Evolutionary conservation across 768 basidiomycete species (phyloP).

Genomic region (Paxillus involutus): DNA sequence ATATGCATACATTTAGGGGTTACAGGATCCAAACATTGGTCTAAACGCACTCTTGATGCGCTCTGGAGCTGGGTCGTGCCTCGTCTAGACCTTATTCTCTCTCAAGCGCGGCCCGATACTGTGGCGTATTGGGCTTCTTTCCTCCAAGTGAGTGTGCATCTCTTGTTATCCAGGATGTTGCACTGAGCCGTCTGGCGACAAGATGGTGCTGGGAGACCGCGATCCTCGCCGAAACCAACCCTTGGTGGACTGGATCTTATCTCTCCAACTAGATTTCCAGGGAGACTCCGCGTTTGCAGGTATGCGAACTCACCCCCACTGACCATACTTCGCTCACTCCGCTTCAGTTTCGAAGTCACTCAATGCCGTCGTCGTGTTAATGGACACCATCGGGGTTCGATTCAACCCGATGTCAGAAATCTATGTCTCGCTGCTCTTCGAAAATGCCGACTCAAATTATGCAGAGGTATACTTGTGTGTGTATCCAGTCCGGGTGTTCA

Average conservation of each 20-base stretch:
- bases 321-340: conserved; percentile 5
- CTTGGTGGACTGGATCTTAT: conserved; percentile 74
- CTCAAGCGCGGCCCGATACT: conserved; percentile 85
- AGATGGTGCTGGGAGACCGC: conserved; percentile 60
- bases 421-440: conserved; percentile 69
- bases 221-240: conserved; percentile 79
- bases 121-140: conserved; percentile 71
- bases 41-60: conserved; percentile 43
- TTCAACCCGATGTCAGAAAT: conserved; percentile 67
- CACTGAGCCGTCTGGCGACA: conserved; percentile 7
- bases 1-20: conserved; percentile 5
- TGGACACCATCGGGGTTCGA: conserved; percentile 63
- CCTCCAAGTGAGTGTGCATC: conserved; percentile 36
- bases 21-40: conserved; percentile 85
- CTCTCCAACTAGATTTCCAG: conserved; percentile 77
- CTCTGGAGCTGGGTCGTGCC: conserved; percentile 75
- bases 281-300: conserved; percentile 87
- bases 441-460: conserved; percentile 78
- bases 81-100: conserved; percentile 62
- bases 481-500: neutral
- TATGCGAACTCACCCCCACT: conserved; percentile 34
- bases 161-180: neutral
- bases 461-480: conserved; percentile 59
- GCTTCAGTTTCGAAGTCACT: conserved; percentile 74
- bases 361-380: conserved; percentile 61